Conservation (phyloP, 208 protist species). For the Leishmania aethiopica region DNA sequence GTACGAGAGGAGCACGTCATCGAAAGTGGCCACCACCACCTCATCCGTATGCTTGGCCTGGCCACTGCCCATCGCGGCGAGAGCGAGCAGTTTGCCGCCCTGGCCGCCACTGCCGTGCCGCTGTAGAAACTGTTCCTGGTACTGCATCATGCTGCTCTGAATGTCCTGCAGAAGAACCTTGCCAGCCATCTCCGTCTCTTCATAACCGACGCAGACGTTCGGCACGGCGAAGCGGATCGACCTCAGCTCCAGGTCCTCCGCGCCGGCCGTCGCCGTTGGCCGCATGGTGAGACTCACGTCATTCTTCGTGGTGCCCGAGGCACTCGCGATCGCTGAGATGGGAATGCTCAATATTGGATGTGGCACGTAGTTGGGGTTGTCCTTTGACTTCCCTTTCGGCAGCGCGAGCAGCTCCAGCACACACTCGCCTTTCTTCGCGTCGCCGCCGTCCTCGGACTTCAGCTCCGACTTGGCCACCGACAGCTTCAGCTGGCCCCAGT, state of each 20-base stretch:
- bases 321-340: conserved; percentile 66
- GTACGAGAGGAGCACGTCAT: conserved; percentile 80
- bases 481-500: conserved; percentile 77
- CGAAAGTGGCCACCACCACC: conserved; percentile 69
- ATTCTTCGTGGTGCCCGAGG: conserved; percentile 79
- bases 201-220: conserved; percentile 81
- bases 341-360: conserved; percentile 70
- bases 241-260: conserved; percentile 58
- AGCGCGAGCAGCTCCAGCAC: conserved; percentile 58
- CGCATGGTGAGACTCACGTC: conserved; percentile 73
- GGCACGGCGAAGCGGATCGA: conserved; percentile 86
- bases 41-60: conserved; percentile 57
- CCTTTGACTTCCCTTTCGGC: conserved; percentile 56
- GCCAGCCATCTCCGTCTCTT: conserved; percentile 84
- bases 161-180: conserved; percentile 65
- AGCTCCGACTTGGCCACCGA: conserved; percentile 28
- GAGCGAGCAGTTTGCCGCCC: conserved; percentile 47
- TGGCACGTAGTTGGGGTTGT: conserved; percentile 49
- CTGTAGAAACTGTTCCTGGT: conserved; percentile 58
- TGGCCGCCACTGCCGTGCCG: conserved; percentile 38
- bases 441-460: conserved; percentile 30
- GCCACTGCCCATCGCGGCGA: conserved; percentile 57
- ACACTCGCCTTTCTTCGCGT: conserved; percentile 24
- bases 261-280: conserved; percentile 15
- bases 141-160: conserved; percentile 57